Evolutionary conservation across 495 filamentous ascomycete species (phyloP).

Genomic region (Tuber aestivum): DNA sequence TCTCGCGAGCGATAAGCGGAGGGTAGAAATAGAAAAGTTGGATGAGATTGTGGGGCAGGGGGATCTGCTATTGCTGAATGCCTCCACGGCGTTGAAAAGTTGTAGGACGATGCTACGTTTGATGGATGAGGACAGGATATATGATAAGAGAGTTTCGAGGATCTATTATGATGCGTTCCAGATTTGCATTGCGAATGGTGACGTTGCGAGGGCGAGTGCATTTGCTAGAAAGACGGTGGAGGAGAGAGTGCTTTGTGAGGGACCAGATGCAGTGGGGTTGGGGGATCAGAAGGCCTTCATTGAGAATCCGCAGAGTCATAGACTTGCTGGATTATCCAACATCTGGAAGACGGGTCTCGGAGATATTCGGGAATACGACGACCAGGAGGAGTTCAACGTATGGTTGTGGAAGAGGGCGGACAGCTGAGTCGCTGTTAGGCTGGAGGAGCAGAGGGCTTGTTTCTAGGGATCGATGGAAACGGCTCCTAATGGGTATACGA

Average conservation of each 20-base stretch:
- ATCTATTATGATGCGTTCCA: conserved; percentile 49
- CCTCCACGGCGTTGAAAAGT: conserved; percentile 39
- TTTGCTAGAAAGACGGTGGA: conserved; percentile 47
- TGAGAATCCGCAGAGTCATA: conserved; percentile 43
- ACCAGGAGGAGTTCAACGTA: conserved; percentile 44
- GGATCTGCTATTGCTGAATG: conserved; percentile 23
- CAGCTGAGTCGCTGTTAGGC: background rate
- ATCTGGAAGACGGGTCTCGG: conserved; percentile 44
- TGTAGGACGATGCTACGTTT: conserved; percentile 40
- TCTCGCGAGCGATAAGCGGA: conserved; percentile 41
- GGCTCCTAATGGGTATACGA: background rate
- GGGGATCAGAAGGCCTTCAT: conserved; percentile 42
- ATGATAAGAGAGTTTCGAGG: conserved; percentile 39
- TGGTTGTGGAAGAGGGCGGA: conserved; percentile 47
- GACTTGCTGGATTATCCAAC: conserved; percentile 40
- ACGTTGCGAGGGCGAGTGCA: conserved; percentile 47
- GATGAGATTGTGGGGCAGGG: conserved; percentile 43
- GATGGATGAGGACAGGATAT: conserved; percentile 42
- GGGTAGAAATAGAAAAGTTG: conserved; percentile 39
- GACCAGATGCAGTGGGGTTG: conserved; percentile 43
- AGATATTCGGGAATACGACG: conserved; percentile 41
- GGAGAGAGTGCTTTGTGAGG: conserved; percentile 42
- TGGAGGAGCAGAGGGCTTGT: background rate
- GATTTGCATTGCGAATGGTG: conserved; percentile 47
- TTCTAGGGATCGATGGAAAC: background rate